phyloP scores from a whole-genome alignment of 1,284 basidiomycete genomes.

The Singerocomus inundabilis region DNA sequence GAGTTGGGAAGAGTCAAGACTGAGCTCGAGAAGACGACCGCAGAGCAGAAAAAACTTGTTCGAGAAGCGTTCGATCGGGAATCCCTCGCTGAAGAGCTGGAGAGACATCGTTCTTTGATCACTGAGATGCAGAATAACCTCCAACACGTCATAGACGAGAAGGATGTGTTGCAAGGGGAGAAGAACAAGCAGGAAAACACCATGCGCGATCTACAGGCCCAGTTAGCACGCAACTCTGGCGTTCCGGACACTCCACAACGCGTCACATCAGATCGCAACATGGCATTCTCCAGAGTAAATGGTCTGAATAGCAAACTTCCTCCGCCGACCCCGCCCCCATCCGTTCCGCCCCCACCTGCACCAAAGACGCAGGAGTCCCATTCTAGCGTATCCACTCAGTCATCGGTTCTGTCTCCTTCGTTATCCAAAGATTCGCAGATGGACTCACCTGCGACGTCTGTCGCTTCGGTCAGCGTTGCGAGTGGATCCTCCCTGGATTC shows the following conservation, averaged over 20 bases:
- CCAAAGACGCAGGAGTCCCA: constrained; percentile 55
- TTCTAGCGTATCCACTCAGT: constrained; percentile 54
- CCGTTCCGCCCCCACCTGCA: constrained; percentile 82
- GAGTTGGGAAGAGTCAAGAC: constrained; percentile 56
- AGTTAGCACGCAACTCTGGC: constrained; percentile 61
- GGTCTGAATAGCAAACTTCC: constrained; percentile 75
- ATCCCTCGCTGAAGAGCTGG: constrained; percentile 69
- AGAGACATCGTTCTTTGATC: constrained; percentile 70
- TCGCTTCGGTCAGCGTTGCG: constrained; percentile 39
- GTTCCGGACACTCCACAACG: constrained; percentile 41
- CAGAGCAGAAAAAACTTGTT: constrained; percentile 59
- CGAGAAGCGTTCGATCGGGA: constrained; percentile 73
- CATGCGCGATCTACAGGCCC: constrained; percentile 73
- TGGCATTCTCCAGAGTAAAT: constrained; percentile 55
- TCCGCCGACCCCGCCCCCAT: constrained; percentile 85
- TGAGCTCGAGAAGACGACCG: constrained; percentile 58
- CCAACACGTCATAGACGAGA: constrained; percentile 76
- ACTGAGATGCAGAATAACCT: constrained; percentile 74
- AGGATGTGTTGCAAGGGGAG: constrained; percentile 72
- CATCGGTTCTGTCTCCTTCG: constrained; percentile 48
- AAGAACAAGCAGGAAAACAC: constrained; percentile 64
- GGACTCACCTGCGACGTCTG: constrained; percentile 69
- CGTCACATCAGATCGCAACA: constrained; percentile 50
- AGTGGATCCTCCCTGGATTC: constrained; percentile 44
- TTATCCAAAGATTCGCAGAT: constrained; percentile 63